These are phyloP conservation scores for Gossypium gossypioides DNA, from an alignment of 441 rosid species.

Conservation along the genomic window DNA sequence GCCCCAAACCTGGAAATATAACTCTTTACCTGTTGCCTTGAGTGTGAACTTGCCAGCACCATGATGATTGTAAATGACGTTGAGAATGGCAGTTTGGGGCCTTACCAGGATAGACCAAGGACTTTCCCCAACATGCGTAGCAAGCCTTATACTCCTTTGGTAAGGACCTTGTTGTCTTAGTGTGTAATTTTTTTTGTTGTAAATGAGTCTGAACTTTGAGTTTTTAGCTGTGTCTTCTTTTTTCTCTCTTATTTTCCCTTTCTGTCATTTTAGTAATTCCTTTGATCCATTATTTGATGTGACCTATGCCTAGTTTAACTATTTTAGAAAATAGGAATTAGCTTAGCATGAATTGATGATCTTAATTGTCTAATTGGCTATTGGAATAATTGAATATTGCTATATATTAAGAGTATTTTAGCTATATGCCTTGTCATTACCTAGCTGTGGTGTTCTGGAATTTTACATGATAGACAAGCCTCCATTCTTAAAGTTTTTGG, in stretches of 20 bases:
- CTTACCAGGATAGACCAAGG: slow-evolving; percentile 73
- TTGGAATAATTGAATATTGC: not conserved
- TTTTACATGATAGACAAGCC: not conserved
- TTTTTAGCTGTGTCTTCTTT: not conserved
- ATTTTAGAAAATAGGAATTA: not conserved
- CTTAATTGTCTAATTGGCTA: too few species aligned
- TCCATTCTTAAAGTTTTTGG: not conserved
- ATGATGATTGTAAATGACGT: slow-evolving; percentile 82
- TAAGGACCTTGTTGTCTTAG: slow-evolving; percentile 18
- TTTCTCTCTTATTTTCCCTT: not conserved
- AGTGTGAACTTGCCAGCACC: slow-evolving; percentile 37
- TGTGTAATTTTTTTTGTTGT: not conserved
- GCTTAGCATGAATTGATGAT: not conserved
- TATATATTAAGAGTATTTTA: not conserved
- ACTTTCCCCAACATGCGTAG: slow-evolving; percentile 83
- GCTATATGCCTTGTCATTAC: not conserved
- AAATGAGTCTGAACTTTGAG: not conserved
- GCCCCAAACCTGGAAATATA: slow-evolving; percentile 45
- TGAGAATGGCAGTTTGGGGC: slow-evolving; percentile 66
- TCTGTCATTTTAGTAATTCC: not conserved
- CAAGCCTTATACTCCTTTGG: slow-evolving; percentile 68
- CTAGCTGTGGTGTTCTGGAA: not conserved
- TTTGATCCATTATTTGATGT: not conserved
- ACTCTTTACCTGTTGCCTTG: slow-evolving; percentile 29
- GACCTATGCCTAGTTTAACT: not conserved